A percentile compares a stretch with the other conserved stretches of the same genome.
These are phyloP conservation scores for Pleoardoris graminearum DNA, from an alignment of 2,329 filamentous ascomycete genomes.

Conservation along the genomic window DNA sequence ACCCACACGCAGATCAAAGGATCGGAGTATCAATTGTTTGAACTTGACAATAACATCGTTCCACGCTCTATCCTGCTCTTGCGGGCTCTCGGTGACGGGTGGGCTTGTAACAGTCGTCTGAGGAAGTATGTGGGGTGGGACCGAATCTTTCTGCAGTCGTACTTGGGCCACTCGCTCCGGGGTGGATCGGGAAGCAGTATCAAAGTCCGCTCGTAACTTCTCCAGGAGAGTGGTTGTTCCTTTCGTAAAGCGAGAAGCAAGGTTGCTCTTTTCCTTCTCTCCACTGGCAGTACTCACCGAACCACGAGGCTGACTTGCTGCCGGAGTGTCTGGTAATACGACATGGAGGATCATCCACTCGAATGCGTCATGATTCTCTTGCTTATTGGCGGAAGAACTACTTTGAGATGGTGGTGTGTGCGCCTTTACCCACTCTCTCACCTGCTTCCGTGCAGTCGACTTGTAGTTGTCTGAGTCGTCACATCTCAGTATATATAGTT, in stretches of 20 bases:
- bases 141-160: conserved; percentile 62
- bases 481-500: conserved; percentile 84
- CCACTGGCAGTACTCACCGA: conserved; percentile 56
- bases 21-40: conserved; percentile 82
- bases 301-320: conserved; percentile 74
- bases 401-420: conserved; percentile 62
- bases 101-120: conserved; percentile 42
- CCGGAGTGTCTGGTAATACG: conserved; percentile 81
- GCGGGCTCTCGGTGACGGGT: conserved; percentile 62
- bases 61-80: conserved; percentile 82
- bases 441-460: conserved; percentile 70
- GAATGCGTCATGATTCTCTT: conserved; percentile 94
- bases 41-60: conserved; percentile 81
- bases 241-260: conserved; percentile 74
- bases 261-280: conserved; percentile 66
- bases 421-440: conserved; percentile 89
- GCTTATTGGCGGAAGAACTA: conserved; percentile 62
- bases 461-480: conserved; percentile 98
- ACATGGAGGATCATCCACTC: conserved; percentile 96
- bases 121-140: conserved; percentile 53
- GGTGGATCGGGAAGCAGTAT: conserved; percentile 71
- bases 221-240: conserved; percentile 83
- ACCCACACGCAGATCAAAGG: conserved; percentile 85
- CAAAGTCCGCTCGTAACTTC: conserved; percentile 89
- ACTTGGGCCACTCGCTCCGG: conserved; percentile 84